Percentiles rank a stretch among this genome's conserved stretches.
phyloP scores from a whole-genome alignment of 495 filamentous ascomycete species.

The Penicillium canariense region DNA sequence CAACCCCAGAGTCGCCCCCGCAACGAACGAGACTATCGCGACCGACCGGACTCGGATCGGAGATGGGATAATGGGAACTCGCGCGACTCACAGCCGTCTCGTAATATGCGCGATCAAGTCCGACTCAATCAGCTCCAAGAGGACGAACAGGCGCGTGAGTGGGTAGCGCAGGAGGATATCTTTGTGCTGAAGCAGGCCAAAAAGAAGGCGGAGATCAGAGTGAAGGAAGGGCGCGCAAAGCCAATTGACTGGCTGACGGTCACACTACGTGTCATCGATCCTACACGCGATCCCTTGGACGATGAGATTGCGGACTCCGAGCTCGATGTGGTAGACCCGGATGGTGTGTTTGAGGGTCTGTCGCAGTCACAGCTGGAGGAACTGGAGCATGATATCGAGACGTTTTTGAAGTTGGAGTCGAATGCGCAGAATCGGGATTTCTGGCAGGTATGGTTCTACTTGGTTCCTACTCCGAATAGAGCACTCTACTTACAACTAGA shows the following conservation, averaged over 20 bases:
- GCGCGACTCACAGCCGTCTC: constrained; percentile 22
- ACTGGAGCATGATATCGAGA: constrained; percentile 81
- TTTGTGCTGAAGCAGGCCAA: constrained; percentile 97
- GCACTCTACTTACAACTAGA: neutral
- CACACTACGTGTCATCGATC: constrained; percentile 82
- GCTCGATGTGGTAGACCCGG: constrained; percentile 77
- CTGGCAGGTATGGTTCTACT: constrained; percentile 61
- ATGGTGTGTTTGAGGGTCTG: constrained; percentile 76
- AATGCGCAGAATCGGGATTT: constrained; percentile 77
- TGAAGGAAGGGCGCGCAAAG: constrained; percentile 88
- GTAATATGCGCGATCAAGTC: constrained; percentile 49
- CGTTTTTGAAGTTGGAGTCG: constrained; percentile 77
- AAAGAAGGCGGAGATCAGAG: constrained; percentile 95
- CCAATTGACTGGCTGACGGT: constrained; percentile 96
- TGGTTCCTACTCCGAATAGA: neutral
- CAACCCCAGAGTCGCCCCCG: constrained; percentile 40
- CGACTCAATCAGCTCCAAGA: constrained; percentile 61
- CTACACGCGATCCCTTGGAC: constrained; percentile 72
- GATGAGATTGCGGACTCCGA: constrained; percentile 78
- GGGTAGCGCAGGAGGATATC: constrained; percentile 90
- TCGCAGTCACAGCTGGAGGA: constrained; percentile 68
- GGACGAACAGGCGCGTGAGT: constrained; percentile 76
- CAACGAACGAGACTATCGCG: constrained; percentile 31
- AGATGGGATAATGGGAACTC: constrained; percentile 23
- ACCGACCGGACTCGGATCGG: constrained; percentile 22